Base-by-base conservation (phyloP, 2,329 filamentous ascomycete genomes). In the Fusarium pilosicola region DNA sequence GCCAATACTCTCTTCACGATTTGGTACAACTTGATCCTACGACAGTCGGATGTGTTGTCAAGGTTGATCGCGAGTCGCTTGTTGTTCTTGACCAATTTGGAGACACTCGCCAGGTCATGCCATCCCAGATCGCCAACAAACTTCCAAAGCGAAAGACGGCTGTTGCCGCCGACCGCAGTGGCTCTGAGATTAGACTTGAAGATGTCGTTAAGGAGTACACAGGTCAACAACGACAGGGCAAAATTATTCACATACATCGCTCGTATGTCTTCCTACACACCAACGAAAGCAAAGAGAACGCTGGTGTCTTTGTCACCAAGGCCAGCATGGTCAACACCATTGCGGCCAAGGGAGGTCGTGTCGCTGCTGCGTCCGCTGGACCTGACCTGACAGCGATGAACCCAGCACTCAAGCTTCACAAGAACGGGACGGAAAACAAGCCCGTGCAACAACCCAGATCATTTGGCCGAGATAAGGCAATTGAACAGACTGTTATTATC, bases 321-420 rank as follows among this genome's bases (percentile, higher is more conserved):
- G 93, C 94, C 48, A 92, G 89, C 77, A 97, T 95, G 79, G 93
- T 99, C 68, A 92, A 92, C 57, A 97, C 95, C 2, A 91, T 98
- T 41, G 95, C 95, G n/a, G 95, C 96, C 45, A 98, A 98, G 85
- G 96, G 95, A 75, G 95, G 95, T 34, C 90, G 95, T 71, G 88
- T 95, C 65, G 86, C 88, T 32, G 84, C 86, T 17, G 80, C 83
- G 9, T 79, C 84, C 7, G 36, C 67, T n/a, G 91, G 93, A 1
- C 93, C 94, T 3, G 96, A 98, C 83, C 86, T 98, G 62, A 92
- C 89, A 49, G 90, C 94, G 72, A 96, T 99, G 94, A 98, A 98
- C 80, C 96, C 96, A 41, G 95, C 95, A 1, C 84, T 97, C 75
- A 93, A 94, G 84, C 88, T 91, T 45, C 92, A 93, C 77, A 87